Percentiles rank a stretch among this genome's conserved stretches.
phyloP scores from a whole-genome alignment of 2,329 filamentous ascomycete genomes.

The Penicillium sp. region DNA sequence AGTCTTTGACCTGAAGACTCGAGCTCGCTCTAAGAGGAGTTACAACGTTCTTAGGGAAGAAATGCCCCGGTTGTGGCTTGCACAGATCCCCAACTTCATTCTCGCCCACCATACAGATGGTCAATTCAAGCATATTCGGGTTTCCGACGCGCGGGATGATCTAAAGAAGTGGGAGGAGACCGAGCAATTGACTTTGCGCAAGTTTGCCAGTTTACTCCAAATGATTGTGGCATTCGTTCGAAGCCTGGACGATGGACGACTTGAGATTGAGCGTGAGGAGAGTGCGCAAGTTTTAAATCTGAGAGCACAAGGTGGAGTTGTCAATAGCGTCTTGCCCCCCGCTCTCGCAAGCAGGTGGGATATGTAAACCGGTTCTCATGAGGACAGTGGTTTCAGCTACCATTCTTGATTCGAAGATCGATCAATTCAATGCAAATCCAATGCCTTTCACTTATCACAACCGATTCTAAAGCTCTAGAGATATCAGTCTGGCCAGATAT shows the following conservation, averaged over 20 bases:
- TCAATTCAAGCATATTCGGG: constrained; percentile 45
- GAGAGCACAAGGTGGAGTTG: constrained; percentile 8
- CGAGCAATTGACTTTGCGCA: constrained; percentile 28
- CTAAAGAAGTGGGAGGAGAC: constrained; percentile 45
- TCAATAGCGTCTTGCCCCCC: constrained; percentile 5
- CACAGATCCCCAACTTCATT: constrained; percentile 53
- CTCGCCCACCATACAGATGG: constrained; percentile 50
- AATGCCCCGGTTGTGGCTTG: constrained; percentile 49
- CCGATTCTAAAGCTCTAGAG: neutral
- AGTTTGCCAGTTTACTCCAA: constrained; percentile 14
- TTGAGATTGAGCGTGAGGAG: constrained; percentile 29
- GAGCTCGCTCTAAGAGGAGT: constrained; percentile 36
- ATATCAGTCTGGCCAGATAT: no score
- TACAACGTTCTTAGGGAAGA: constrained; percentile 41
- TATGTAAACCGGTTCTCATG: neutral
- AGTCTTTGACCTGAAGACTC: constrained; percentile 56
- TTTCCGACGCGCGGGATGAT: constrained; percentile 38
- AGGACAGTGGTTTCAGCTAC: neutral
- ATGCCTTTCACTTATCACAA: neutral
- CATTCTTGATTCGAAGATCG: neutral
- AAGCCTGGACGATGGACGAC: constrained; percentile 13
- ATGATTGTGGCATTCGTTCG: constrained; percentile 23
- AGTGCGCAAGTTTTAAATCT: constrained; percentile 34
- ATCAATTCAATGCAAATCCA: neutral
- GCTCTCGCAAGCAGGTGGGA: neutral